Base-by-base conservation (phyloP, 2,329 filamentous ascomycete genomes). In the Lojkania enalia region DNA sequence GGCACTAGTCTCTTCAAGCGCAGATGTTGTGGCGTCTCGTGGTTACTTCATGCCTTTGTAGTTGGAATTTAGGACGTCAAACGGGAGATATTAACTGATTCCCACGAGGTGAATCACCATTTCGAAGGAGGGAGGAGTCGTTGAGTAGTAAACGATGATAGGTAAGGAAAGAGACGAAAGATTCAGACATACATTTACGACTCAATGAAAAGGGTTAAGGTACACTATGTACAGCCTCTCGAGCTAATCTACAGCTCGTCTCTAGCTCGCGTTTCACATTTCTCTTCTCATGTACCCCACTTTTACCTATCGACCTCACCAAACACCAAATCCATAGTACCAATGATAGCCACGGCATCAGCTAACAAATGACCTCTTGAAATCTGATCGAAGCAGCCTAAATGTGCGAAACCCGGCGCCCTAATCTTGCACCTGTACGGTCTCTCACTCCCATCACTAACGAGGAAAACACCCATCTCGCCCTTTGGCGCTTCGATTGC, bases 401-500 rank as follows among this genome's bases (percentile, higher is more conserved):
- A 75, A 75, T 99, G 95, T 54, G 94, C 94, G 66, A 99, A 99
- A 51, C 94, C 94, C 46, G 94, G 94, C 27, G 95, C 92, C 62
- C 94, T 85, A 63, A 99, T 96, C 78, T 96, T 95, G 76, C 94
- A 96, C 66, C 95, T 83, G 78, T 99, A 99, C 35, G 94, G 94
- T 66, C 94, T 81, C 81, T 99, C 94, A 69, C 85, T 94, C 54
- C 94, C 94, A 69, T 99, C 94, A 69, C 88, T 95, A 64, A 99
- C 94, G 39, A 99, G 77, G 71, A 87, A 99, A 33, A 99, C 94
- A 71, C 87, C 94, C 94, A 99, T 99, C 78, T 99, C 94, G 63
- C 94, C 94, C 86, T 99, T 99, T 49, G 94, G 94, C n/a, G 95
- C 94, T 79, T 99, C 94, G 55, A 99, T 99, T 51, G 87, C 92